Base-by-base conservation (phyloP, 1,139 yeast genomes). In the Magnusiomyces suaveolens region DNA sequence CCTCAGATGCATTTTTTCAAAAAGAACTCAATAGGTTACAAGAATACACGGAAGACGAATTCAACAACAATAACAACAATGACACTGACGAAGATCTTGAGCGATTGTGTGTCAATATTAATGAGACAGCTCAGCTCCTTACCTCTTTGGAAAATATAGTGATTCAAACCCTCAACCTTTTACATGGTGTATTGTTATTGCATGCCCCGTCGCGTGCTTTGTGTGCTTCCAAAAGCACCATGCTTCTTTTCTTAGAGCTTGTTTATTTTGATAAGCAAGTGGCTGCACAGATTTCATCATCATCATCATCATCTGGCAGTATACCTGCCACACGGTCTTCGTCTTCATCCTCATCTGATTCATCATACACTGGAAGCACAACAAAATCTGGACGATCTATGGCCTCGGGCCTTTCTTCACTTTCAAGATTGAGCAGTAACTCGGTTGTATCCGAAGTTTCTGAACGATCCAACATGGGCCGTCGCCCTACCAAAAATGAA, bases 151-250 rank as follows among this genome's bases (percentile, higher is more conserved):
- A 43, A 43, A 20, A 8, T 10, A 21, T 43, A 6, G 26, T 18
- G 8, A 23, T 43, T 43, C 41, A 46, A 18, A 32, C 70, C 3
- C 66, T 81, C 56, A 74, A 76, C 46, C 68, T 79, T 1, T 66
- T 84, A 4, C 87, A 83, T 60, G 94, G 92, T 0, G 66, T 81
- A 10, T 70, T 85, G 25, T 69, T 85, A 52, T 57, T 84, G 8
- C 94, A 85, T 63, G 77, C 83, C 1, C 70, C 70, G 1, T 80
- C 85, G 21, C 69, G 89, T 50, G 62, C 67, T 16, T 58, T 80
- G 2, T 81, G 83, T 68, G 39, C 67, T 62, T 29, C 53, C 62
- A 29, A 66, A 71, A 52, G 62, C 46, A 52, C 46, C 33, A 52
- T 55, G 55, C 41, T 46, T 2, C 25, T 29, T 8, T 23, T 46